phyloP scores from a whole-genome alignment of 768 basidiomycete genomes.

The Psilocybe subaeruginosa region DNA sequence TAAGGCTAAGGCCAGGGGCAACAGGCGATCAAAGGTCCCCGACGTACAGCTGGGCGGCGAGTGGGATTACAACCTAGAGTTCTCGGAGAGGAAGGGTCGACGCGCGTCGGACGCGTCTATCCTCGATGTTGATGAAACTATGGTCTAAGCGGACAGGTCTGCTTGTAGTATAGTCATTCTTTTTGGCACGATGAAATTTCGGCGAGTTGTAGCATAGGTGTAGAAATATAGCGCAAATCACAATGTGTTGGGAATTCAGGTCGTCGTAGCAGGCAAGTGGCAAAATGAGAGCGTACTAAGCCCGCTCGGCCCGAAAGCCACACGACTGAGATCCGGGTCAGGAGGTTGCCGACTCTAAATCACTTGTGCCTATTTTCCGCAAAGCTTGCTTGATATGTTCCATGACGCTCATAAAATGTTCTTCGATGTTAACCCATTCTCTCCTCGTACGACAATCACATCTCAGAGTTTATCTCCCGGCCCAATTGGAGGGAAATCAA shows the following conservation, averaged over 20 bases:
- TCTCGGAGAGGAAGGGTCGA: conserved; percentile 18
- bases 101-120: conserved; percentile 22
- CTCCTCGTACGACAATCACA: background rate
- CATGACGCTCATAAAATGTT: background rate
- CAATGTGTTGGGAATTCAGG: too few species aligned
- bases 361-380: background rate
- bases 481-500: background rate
- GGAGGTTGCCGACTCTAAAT: background rate
- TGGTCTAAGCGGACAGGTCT: background rate
- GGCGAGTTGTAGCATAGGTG: conserved; percentile 13
- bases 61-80: conserved; percentile 29
- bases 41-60: conserved; percentile 25
- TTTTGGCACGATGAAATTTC: background rate
- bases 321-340: background rate
- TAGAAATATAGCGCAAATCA: conserved; percentile 1
- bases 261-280: background rate
- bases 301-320: background rate
- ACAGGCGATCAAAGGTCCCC: conserved; percentile 26
- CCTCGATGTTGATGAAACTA: conserved; percentile 10
- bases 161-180: background rate
- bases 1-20: conserved; percentile 27
- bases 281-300: background rate
- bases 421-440: background rate
- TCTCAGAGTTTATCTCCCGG: background rate
- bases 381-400: background rate